Evolutionary conservation across 2,329 filamentous ascomycete genomes (phyloP).

Genomic region (Fusarium solani-melongenae): DNA sequence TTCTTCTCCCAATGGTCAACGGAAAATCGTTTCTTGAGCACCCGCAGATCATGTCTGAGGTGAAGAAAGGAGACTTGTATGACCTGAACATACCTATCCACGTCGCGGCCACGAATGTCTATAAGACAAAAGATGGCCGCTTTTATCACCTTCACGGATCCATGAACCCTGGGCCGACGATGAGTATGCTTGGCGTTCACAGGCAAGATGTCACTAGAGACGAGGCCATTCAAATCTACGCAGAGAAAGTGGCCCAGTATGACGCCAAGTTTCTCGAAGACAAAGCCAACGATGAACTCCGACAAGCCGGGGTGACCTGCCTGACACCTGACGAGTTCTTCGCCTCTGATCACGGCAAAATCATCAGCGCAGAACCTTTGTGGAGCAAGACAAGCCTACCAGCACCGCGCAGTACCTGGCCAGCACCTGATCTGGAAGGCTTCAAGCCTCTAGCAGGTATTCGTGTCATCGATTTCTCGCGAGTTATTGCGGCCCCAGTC

Average conservation of each 20-base stretch:
- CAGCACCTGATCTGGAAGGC: constrained; percentile 5
- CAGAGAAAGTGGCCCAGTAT: constrained; percentile 37
- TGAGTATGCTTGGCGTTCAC: constrained; percentile 47
- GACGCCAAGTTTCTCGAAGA: constrained; percentile 46
- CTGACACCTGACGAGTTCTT: constrained; percentile 49
- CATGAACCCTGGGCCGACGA: constrained; percentile 43
- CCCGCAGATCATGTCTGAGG: constrained; percentile 17
- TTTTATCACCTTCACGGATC: constrained; percentile 52
- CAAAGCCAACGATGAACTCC: constrained; percentile 47
- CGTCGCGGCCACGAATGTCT: constrained; percentile 48
- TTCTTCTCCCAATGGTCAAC: constrained; percentile 25
- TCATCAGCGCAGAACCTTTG: not conserved
- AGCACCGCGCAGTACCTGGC: constrained; percentile 31
- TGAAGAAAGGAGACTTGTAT: constrained; percentile 15
- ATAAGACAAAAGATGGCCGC: constrained; percentile 47
- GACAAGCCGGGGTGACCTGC: constrained; percentile 48
- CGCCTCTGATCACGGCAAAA: constrained; percentile 34
- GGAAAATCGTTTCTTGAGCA: constrained; percentile 24
- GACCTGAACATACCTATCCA: constrained; percentile 41
- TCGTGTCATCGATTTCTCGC: constrained; percentile 49
- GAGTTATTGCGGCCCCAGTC: constrained; percentile 50
- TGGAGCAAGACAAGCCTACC: constrained; percentile 12
- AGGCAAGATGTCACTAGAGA: constrained; percentile 41
- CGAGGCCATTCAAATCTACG: constrained; percentile 42
- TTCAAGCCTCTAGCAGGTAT: constrained; percentile 47